Base-by-base conservation (phyloP, 352 stramenopile species). In the Globisporangium cederbergense region DNA sequence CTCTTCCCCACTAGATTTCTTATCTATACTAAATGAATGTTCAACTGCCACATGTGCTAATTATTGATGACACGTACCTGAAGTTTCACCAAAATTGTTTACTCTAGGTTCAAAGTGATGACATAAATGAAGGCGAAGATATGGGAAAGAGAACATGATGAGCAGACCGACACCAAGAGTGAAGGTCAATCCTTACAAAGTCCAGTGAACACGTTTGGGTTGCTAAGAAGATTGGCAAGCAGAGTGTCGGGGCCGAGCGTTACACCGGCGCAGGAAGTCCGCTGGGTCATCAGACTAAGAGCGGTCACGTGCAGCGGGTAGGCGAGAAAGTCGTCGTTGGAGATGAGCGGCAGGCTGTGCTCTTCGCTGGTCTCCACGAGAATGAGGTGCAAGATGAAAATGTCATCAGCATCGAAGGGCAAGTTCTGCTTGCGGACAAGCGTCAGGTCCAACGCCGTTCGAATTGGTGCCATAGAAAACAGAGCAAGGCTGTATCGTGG, bases 321-420 rank as follows among this genome's bases (percentile, higher is more conserved):
- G 1, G 22, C 40, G 1, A 43, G 4, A 14, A n/a, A 60, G 38
- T 60, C 38, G 0, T 36, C 38, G 13, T 60, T 22, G 1, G 38
- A 3, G 38, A 60, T 2, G 55, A 60, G 13, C 11, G 10, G 16
- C 38, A 60, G 55, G 2, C 55, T 40, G 2, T 60, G 22, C 14
- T 60, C 38, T 13, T 60, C 22, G 55, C 55, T 60, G 28, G 55
- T 60, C 38, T 60, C 52, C 20, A 52, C 20, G 0, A 38, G 9
- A 22, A 60, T 52, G 32, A 58, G 6, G 5, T 32, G 52, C 3
- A 58, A 4, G 18, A 47, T 34, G 52, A 58, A 46, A 3, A 58
- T 32, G 22, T 43, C 18, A 4, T n/a, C 52, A 8, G 52, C 34
- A 18, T 22, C 22, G 14, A 46, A 25, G 4, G 52, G 32, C 0